Evolutionary conservation across 1,139 yeast species (phyloP), one percentile per base, ranked within the genome.

Genomic region (Taphrina flavorubra): DNA sequence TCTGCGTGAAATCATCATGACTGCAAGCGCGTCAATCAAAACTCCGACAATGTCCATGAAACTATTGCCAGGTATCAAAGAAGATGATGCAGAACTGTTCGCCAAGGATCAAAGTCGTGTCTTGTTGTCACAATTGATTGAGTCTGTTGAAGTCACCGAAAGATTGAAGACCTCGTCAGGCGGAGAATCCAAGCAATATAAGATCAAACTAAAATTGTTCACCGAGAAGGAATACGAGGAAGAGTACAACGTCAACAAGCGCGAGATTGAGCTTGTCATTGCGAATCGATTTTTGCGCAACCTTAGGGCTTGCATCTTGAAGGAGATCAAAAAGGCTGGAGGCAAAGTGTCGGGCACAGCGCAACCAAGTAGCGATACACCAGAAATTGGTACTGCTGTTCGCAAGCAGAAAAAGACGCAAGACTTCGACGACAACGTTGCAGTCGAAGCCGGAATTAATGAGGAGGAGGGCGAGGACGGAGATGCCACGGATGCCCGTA

Each of bases 1-100:
- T 86, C 88, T 95, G 92, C 89, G 99, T 86, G 99, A 95, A 85
- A 95, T 95, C 78, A 92, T 95, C 78, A 95, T 95, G 99, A 95
- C 99, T 18, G 99, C 99, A 11, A 90, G 97, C 70, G 87, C 97
- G 25, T 82, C 90, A 69, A 95, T 95, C 76, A 91, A 92, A 81
- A 95, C 99, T 13, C 99, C 99, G 66, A 98, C 94, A 81, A 95
- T 95, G 99, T 87, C 95, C 2, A 83, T 95, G 75, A 98, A 98
- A 51, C 83, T 95, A 69, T 82, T 86, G 76, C 81, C 82, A 53
- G 95, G 89, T 76, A 95, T 95, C 70, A 83, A 83, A 66, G 97
- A 94, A 78, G 88, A 85, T 47, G 87, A 88, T 77, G 98, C 99
- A 2, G 97, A 92, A 75, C 86, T 91, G 10, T 95, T 95, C 87